Evolutionary conservation across 176 grass and related monocot species (phyloP), one percentile per base, ranked within the genome.

Genomic region (Triticum monococcum): DNA sequence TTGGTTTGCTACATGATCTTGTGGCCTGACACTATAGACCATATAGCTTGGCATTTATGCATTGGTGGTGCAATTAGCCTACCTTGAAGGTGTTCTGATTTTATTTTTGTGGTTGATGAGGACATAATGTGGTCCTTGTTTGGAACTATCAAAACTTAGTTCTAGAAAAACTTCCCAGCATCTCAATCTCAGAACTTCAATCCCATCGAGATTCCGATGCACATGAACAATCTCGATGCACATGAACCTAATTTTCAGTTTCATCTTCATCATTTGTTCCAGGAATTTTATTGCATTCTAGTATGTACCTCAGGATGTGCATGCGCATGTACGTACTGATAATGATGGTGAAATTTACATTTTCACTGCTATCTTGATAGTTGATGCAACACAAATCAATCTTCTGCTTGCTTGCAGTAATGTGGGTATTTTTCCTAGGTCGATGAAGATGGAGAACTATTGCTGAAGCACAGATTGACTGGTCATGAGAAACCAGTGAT

Each of bases 401-500:
- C 79, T 69, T 35, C 43, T 48, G 17, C 38, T 69, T 81, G 43
- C 79, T 81, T 81, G 79, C 79, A 77, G 60, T 87, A 75, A 48
- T 84, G 3, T 80, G 69, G 48, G 41, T 85, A 62, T 75, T 87
- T 77, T 80, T 71, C 28, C 22, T 90, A 98, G 95, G 95, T 98
- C 26, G 84, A 90, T 85, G 87, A 82, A 76, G 89, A 93, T 72
- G 95, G 91, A 36, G 83, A 93, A 48, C 72, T 98, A 71, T 84
- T 67, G 50, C 18, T 89, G 64, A 98, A 95, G 86, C 91, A 98
- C 78, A 87, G 80, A 68, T 79, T 98, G 87, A 85, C 22, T 43
- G 95, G 95, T 54, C 95, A 98, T 80, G 63, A 80, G 68, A 86
- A 77, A 56, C 46, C 93, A 25, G 95, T 98, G 72, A 74, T 98